Evolutionary conservation across 352 stramenopile genomes (phyloP).

Genomic region (Phytophthora meadii): DNA sequence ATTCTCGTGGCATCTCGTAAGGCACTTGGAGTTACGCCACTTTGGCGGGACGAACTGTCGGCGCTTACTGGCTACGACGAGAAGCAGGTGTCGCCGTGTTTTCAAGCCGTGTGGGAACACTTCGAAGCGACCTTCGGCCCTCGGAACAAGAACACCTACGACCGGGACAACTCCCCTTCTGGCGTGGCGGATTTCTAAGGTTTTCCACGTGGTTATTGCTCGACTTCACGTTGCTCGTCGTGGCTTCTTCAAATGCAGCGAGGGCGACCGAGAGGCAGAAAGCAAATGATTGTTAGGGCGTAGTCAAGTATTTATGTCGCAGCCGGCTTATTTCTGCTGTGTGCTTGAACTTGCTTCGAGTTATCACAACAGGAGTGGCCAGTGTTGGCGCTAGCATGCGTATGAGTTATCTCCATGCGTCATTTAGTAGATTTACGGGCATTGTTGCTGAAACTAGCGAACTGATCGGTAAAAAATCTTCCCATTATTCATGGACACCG

Average conservation of each 20-base stretch:
- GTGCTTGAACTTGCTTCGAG: slow-evolving; percentile 26
- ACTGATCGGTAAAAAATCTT: slow-evolving; percentile 2
- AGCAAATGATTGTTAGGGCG: slow-evolving; percentile 48
- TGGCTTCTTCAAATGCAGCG: slow-evolving; percentile 17
- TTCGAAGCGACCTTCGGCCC: slow-evolving; percentile 80
- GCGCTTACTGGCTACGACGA: slow-evolving; percentile 83
- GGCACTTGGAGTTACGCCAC: slow-evolving; percentile 75
- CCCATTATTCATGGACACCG: too few species aligned
- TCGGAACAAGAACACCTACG: slow-evolving; percentile 61
- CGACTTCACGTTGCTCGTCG: slow-evolving; percentile 10
- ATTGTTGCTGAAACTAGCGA: slow-evolving; percentile 16
- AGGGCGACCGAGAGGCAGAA: slow-evolving; percentile 8
- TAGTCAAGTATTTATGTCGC: slow-evolving; percentile 63
- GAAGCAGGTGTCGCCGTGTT: slow-evolving; percentile 84
- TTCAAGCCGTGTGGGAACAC: slow-evolving; percentile 83
- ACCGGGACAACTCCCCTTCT: slow-evolving; percentile 75
- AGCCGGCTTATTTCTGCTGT: slow-evolving; percentile 20
- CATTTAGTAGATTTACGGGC: slow-evolving; percentile 32
- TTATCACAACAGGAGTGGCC: slow-evolving; percentile 9
- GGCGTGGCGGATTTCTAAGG: slow-evolving; percentile 64
- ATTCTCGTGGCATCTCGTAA: slow-evolving; percentile 83
- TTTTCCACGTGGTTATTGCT: slow-evolving; percentile 13
- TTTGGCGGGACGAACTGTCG: slow-evolving; percentile 86
- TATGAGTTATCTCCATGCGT: slow-evolving; percentile 37
- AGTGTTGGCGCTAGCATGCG: slow-evolving; percentile 34